These are phyloP conservation scores for Prunella vulgaris DNA, from an alignment of 257 asterid genomes.

Conservation along the genomic window DNA sequence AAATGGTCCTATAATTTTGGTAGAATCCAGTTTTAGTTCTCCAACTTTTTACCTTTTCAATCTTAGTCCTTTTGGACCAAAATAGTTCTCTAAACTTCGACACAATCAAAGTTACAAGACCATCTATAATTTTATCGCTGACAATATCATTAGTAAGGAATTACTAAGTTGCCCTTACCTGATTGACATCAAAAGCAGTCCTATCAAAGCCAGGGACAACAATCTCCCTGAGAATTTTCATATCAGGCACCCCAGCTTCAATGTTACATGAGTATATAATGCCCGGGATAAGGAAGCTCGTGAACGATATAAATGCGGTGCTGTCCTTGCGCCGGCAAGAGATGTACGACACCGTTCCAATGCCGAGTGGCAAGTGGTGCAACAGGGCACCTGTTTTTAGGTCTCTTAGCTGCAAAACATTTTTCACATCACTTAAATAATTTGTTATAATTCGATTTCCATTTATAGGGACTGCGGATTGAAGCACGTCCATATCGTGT, in stretches of 20 bases:
- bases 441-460: constrained; percentile 48
- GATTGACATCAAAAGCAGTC: constrained; percentile 55
- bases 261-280: constrained; percentile 60
- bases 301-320: constrained; percentile 52
- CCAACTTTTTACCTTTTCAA: no score
- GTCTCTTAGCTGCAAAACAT: constrained; percentile 79
- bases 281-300: constrained; percentile 84
- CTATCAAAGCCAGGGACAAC: constrained; percentile 76
- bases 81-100: no score
- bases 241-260: constrained; percentile 39
- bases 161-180: constrained; percentile 39
- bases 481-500: constrained; percentile 75
- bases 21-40: no score
- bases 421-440: constrained; percentile 76
- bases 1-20: no score
- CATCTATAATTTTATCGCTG: no score
- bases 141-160: neutral
- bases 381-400: constrained; percentile 58
- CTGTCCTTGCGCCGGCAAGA: constrained; percentile 68
- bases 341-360: constrained; percentile 62
- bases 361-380: constrained; percentile 64
- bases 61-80: no score
- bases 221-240: constrained; percentile 64
- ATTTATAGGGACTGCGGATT: constrained; percentile 69
- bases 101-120: no score